Base-by-base conservation (phyloP, 176 grass and related monocot genomes). In the Pharus latifolius region DNA sequence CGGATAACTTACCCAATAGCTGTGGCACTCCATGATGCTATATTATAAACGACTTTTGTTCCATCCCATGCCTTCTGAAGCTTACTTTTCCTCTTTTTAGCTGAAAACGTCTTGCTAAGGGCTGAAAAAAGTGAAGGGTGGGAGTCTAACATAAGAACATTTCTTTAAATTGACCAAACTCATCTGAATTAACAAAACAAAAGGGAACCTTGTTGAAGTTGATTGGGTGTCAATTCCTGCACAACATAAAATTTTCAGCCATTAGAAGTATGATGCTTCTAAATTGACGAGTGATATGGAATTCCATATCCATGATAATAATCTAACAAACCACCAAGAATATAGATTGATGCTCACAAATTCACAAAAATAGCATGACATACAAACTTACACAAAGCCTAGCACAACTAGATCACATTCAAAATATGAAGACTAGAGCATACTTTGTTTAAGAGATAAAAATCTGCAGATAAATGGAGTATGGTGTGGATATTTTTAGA, bases 31-130 rank as follows among this genome's bases (percentile, higher is more conserved):
- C 94, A 98, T 17, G 94, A 98, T 61, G 89, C 87, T 38, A 98
- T 34, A 75, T 93, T 98, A 46, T 98, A 98, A 59, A 98, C 56
- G 41, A 93, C 87, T 85, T 93, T 79, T 72, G 88, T 89, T 80
- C 89, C 87, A 71, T 92, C 89, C 94, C 89, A 98, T 80, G 89
- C 89, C 56, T 98, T 98, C 54, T 63, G 83, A 65, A 98, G 78
- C 52, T 62, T 90, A 38, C 84, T 80, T 78, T 93, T 98, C 71
- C 80, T 93, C 74, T 93, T 98, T 70, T 88, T 88, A 50, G 52
- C 35, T 45, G 84, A 84, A 76, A 98, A 98, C 55, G 94, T 87
- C 67, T 98, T 98, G 84, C 89, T 85, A 66, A 98, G 94, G 23
- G 89, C 94, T 98, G 63, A 14, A 2, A 19, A 43, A 54, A 32